Conservation (phyloP, 2,329 filamentous ascomycete species). For the Ophiocordyceps sinensis region DNA sequence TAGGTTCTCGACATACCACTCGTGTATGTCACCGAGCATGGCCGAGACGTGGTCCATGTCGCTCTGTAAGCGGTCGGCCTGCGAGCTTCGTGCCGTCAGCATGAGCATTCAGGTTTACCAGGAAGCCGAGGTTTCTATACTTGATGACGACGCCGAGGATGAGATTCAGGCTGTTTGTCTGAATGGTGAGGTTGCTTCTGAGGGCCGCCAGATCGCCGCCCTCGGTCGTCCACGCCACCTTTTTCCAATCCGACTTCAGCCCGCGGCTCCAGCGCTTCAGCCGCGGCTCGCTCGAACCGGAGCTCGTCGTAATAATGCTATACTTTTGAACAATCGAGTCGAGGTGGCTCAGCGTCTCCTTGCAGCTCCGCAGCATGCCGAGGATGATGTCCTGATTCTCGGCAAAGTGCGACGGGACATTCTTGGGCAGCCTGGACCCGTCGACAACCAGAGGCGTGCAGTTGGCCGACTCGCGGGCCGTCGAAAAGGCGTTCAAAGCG, state of each 20-base stretch:
- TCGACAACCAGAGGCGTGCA: too few species aligned
- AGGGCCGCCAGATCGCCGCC: constrained; percentile 1
- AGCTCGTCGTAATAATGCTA: background rate
- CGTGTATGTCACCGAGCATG: too few species aligned
- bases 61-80: too few species aligned
- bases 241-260: constrained; percentile 2
- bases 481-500: too few species aligned
- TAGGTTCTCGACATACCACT: too few species aligned
- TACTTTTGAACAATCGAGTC: background rate
- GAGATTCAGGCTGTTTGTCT: constrained; percentile 3
- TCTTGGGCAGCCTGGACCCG: background rate
- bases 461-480: too few species aligned
- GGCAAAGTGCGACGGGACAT: constrained; percentile 1
- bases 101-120: too few species aligned
- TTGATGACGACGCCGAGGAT: constrained; percentile 3
- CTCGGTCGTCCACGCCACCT: constrained; percentile 5
- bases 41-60: too few species aligned
- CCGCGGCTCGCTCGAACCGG: background rate
- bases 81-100: too few species aligned
- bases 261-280: constrained; percentile 1
- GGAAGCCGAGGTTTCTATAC: background rate
- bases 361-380: constrained; percentile 3
- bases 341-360: background rate
- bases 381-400: constrained; percentile 2
- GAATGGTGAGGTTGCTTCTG: constrained; percentile 1